phyloP scores from a whole-genome alignment of 2,329 filamentous ascomycete species.

The Cladophialophora psammophila region DNA sequence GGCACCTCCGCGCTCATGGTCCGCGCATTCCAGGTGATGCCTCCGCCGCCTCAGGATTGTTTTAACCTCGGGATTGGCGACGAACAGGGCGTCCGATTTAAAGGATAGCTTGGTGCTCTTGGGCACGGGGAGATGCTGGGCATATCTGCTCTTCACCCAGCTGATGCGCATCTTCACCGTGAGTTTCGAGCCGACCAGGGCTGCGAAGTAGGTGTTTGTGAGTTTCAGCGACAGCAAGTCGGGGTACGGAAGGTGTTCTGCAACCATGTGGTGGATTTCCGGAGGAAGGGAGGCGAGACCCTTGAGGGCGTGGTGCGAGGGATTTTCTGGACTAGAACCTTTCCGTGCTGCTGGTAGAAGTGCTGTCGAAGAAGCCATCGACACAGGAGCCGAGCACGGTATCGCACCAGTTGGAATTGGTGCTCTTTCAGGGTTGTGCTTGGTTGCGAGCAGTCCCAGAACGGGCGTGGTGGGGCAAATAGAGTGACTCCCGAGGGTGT shows the following conservation, averaged over 20 bases:
- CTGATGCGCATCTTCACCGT: constrained; percentile 23
- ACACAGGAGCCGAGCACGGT: background rate
- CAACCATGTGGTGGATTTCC: constrained; percentile 45
- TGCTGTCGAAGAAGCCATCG: background rate
- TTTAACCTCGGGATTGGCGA: constrained; percentile 33
- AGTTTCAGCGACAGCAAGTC: constrained; percentile 42
- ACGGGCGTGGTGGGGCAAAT: background rate
- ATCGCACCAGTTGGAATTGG: background rate
- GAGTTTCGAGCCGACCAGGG: constrained; percentile 8
- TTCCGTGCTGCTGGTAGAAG: background rate
- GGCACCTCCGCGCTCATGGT: constrained; percentile 1
- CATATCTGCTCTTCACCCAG: constrained; percentile 26
- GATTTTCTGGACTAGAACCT: background rate
- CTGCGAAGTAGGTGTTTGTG: constrained; percentile 42
- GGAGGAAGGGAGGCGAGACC: constrained; percentile 55
- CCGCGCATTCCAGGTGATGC: constrained; percentile 31
- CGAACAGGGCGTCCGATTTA: constrained; percentile 32
- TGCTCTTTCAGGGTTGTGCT: background rate
- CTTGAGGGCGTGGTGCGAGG: constrained; percentile 30
- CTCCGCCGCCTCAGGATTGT: constrained; percentile 28
- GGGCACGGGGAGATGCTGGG: constrained; percentile 26
- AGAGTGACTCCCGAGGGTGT: background rate
- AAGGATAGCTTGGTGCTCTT: constrained; percentile 22
- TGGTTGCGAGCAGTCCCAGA: background rate
- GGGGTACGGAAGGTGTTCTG: constrained; percentile 41